These are phyloP conservation scores for Trebouxia sp. DNA, from an alignment of 139 green algal genomes.

Conservation along the genomic window DNA sequence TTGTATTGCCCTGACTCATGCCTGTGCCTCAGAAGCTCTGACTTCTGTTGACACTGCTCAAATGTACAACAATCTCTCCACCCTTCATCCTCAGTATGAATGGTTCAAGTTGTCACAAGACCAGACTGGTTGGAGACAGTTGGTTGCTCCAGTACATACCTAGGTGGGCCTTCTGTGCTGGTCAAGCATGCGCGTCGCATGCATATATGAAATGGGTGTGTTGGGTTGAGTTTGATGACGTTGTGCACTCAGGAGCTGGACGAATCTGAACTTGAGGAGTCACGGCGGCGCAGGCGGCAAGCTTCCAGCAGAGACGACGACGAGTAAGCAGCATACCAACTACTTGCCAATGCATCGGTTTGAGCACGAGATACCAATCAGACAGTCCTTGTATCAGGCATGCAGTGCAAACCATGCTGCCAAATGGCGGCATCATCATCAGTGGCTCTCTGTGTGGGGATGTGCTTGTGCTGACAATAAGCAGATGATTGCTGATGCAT, in stretches of 20 bases:
- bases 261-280: conserved; percentile 70
- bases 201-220: background rate
- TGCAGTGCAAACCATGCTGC: background rate
- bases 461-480: too few species aligned
- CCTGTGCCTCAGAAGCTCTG: too few species aligned
- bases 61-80: too few species aligned
- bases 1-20: too few species aligned
- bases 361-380: background rate
- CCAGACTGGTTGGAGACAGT: too few species aligned
- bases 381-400: conserved; percentile 1
- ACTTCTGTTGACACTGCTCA: too few species aligned
- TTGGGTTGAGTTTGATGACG: background rate
- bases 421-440: background rate
- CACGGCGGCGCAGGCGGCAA: conserved; percentile 56
- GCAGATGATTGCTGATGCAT: too few species aligned
- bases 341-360: background rate
- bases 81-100: too few species aligned
- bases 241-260: conserved; percentile 57
- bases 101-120: background rate
- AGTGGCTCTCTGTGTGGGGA: too few species aligned
- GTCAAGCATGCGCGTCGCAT: too few species aligned
- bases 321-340: conserved; percentile 34
- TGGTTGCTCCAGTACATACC: too few species aligned
- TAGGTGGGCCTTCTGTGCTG: background rate
- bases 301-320: conserved; percentile 48